Evolutionary conservation across 2,329 filamentous ascomycete genomes (phyloP), one percentile per base, ranked within the genome.

Genomic region (Pseudomassariella vexata): DNA sequence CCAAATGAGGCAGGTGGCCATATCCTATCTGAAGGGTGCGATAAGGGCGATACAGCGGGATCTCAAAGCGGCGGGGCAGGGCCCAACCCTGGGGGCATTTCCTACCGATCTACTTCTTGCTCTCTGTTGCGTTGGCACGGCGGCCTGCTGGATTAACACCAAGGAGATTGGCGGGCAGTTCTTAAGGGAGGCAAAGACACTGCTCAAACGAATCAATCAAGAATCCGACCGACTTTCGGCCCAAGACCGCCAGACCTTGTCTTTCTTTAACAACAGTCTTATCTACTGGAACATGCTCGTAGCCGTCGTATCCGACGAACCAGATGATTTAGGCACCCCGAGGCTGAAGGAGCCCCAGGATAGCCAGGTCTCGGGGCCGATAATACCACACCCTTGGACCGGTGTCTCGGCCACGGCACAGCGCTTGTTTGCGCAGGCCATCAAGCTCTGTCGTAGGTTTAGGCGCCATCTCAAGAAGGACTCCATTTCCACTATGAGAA

Each of bases 281-380:
- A 46, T 55, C 0, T 63, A 63, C 35, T 61, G 59, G 37, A 60
- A 63, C 24, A 55, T 63, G 47, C 39, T 63, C 5, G 44, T 61
- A 2, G 52, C 57, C 1, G 54, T 63, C 0, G 56, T 63, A 4
- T 55, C 49, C 1, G 55, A 60, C 20, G 55, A 57, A 3, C 42
- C 43, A 16, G 48, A 47, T 18, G 30, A 39, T 12, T 19, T 34
- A 21, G 27, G 40, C 15, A 26, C 38, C 10, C 28, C 29, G 11
- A 32, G 25, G 9, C 19, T 34, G 6, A 34, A 31, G 20, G 32
- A 36, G 11, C 30, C 36, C 9, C 8, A 22, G n/a, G 21, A 26
- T 4, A 21, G 19, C 5, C 33, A 30, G 3, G 12, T 19, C 9
- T 22, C 24, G 11, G 28, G 27, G 1, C 40, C 4, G 29, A 45